Evolutionary conservation across 306 rosid genomes (phyloP), one percentile per base, ranked within the genome.

Genomic region (Potentilla sterilis): DNA sequence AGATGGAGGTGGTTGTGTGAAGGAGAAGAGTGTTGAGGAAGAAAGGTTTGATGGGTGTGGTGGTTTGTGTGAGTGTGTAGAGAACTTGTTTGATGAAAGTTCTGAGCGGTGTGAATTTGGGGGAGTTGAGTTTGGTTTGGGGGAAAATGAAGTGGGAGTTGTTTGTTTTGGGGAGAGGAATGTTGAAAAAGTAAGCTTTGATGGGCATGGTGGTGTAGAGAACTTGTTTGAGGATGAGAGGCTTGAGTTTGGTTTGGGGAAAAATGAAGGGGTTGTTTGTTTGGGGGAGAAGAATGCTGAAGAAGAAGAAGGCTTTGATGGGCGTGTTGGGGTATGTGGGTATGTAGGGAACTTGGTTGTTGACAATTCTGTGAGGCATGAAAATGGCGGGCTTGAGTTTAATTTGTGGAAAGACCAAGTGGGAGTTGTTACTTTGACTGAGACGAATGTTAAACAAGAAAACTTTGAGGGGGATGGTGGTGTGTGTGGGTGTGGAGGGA

Each of bases 401-500:
- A 41, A 61, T 61, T 32, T 32, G 42, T 21, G 18, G 15, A 21
- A 59, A 28, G 13, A 0, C 42, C 78, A 79, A 78, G 79, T 22
- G 72, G 75, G 69, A 70, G 66, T 74, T 24, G 90, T 34, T 54
- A 70, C 67, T 69, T 74, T 70, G 82, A 34, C 42, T 5, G 87
- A 79, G 81, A 80, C 55, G 63, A 55, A 18, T 46, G 77, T 13
- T 32, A 85, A 52, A 55, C 69, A 76, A 55, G 78, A n/a, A 49
- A 57, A 69, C 14, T 49, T 7, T 15, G 49, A 51, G 0, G 80
- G 24, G 59, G 14, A 34, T 59, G 63, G 72, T 35, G 57, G 28
- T 42, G 11, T 64, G 9, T 44, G 22, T 8, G 75, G 21, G 38
- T 47, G 66, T 55, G 54, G 10, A 41, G 73, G 44, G n/a, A 52